Evolutionary conservation across 345 rosid genomes (phyloP), one percentile per base, ranked within the genome.

Genomic region (Linum tenue): DNA sequence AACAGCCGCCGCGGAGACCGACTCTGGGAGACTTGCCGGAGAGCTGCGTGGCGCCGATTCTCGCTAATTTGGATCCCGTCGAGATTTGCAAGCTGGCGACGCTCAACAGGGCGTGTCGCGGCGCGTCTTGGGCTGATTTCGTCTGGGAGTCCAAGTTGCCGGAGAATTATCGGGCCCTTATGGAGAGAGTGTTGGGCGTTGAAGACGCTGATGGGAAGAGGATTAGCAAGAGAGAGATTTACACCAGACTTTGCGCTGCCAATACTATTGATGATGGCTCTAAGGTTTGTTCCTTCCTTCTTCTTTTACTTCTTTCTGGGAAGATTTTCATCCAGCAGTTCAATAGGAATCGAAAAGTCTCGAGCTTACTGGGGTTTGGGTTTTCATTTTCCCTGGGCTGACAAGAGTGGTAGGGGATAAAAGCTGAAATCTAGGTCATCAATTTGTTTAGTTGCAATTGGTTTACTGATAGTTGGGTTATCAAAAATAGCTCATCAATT

Each of bases 71-170:
- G 65, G 77, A 72, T 38, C 81, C 81, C 1, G 69, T 60, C 1
- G 81, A 80, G 62, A 77, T 80, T 39, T 80, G 79, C 62, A 62
- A 64, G 22, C 55, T 77, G 22, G 81, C 83, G 4, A 51, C 63
- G 11, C 9, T 77, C 42, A 77, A 74, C 39, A 42, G 79, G 43
- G 72, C 77, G 12, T 80, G 74, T 40, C 70, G 65, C 3, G 67
- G 58, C 5, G 79, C 83, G 60, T 72, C 83, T 8, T 69, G 66
- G 5, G 75, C 79, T 11, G 83, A 80, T 69, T 56, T 67, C 35
- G 5, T 77, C 11, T 77, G 83, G 83, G 73, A 74, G 43, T 62
- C 79, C 0, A 80, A 80, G 66, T 40, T 80, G 60, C 83, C 83
- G 16, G 40, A 70, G 9, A 80, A 77, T 40, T 74, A 74, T 59